Evolutionary conservation across 2,329 filamentous ascomycete genomes (phyloP).

Genomic region (Stagonosporopsis tanaceti): DNA sequence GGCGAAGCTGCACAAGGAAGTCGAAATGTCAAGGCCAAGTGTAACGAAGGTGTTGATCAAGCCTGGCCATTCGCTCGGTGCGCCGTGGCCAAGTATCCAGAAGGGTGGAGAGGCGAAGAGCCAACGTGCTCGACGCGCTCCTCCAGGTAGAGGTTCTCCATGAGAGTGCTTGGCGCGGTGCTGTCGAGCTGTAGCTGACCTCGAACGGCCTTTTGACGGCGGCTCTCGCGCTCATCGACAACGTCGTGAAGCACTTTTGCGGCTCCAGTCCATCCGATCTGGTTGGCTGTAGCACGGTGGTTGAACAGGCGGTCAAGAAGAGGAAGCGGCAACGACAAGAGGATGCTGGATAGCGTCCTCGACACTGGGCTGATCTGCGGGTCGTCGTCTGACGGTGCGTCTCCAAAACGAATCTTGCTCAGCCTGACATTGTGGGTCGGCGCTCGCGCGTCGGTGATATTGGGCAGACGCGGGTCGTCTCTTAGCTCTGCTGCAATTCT

Average conservation of each 20-base stretch:
- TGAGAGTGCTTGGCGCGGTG: slow-evolving; percentile 26
- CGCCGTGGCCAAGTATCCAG: slow-evolving; percentile 46
- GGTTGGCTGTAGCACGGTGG: slow-evolving; percentile 62
- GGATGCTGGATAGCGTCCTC: slow-evolving; percentile 68
- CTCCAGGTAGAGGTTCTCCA: slow-evolving; percentile 43
- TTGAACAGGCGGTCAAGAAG: slow-evolving; percentile 72
- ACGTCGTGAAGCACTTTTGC: slow-evolving; percentile 53
- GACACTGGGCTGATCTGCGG: slow-evolving; percentile 51
- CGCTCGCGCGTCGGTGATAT: slow-evolving; percentile 44
- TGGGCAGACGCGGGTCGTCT: slow-evolving; percentile 59
- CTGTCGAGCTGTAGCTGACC: slow-evolving; percentile 35
- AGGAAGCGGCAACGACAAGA: slow-evolving; percentile 74
- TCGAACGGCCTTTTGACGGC: slow-evolving; percentile 45
- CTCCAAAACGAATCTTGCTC: slow-evolving; percentile 75
- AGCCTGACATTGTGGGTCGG: slow-evolving; percentile 61
- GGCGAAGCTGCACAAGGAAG: not conserved
- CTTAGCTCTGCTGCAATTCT: slow-evolving; percentile 55
- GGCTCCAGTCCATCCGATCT: slow-evolving; percentile 51
- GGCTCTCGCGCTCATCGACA: slow-evolving; percentile 54
- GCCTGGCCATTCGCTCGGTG: slow-evolving; percentile 20
- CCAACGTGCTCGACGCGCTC: slow-evolving; percentile 50
- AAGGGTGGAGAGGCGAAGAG: slow-evolving; percentile 45
- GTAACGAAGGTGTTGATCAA: slow-evolving; percentile 4
- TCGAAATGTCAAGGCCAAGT: slow-evolving; percentile 13
- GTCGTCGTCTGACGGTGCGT: slow-evolving; percentile 61